A percentile compares a stretch with the other conserved stretches of the same genome.
These are phyloP conservation scores for Colletotrichum truncatum DNA, from an alignment of 2,329 filamentous ascomycete genomes.

Conservation along the genomic window DNA sequence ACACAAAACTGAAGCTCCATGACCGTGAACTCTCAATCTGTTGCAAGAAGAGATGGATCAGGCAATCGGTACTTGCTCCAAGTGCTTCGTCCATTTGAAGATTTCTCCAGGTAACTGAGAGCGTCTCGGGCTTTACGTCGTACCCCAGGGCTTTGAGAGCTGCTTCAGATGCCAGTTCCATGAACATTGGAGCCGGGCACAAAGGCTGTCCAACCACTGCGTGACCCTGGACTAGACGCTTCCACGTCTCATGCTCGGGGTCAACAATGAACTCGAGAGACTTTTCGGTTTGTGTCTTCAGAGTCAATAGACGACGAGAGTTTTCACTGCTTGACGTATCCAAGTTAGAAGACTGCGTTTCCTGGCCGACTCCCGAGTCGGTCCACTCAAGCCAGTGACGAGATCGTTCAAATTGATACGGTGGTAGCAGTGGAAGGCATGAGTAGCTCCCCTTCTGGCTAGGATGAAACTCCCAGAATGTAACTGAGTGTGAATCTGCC, in stretches of 20 bases:
- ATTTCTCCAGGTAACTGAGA: neutral
- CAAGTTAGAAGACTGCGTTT: neutral
- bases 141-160: neutral
- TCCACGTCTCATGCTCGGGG: neutral
- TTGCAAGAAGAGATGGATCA: neutral
- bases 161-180: neutral
- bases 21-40: neutral
- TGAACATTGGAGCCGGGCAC: neutral
- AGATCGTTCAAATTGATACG: slow-evolving; percentile 52
- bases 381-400: slow-evolving; percentile 49
- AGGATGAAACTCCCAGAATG: neutral
- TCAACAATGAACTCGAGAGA: neutral
- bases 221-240: neutral
- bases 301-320: neutral
- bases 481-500: neutral
- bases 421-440: slow-evolving; percentile 42
- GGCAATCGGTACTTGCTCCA: neutral
- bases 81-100: neutral
- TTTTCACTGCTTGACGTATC: neutral
- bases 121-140: neutral
- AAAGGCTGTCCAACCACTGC: neutral
- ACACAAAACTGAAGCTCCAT: neutral
- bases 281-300: neutral
- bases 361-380: neutral
- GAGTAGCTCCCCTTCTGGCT: slow-evolving; percentile 35